A percentile compares a stretch with the other conserved stretches of the same genome.
These are phyloP conservation scores for Phlebopus sp. DNA, from an alignment of 1,284 basidiomycete genomes.

Conservation along the genomic window DNA sequence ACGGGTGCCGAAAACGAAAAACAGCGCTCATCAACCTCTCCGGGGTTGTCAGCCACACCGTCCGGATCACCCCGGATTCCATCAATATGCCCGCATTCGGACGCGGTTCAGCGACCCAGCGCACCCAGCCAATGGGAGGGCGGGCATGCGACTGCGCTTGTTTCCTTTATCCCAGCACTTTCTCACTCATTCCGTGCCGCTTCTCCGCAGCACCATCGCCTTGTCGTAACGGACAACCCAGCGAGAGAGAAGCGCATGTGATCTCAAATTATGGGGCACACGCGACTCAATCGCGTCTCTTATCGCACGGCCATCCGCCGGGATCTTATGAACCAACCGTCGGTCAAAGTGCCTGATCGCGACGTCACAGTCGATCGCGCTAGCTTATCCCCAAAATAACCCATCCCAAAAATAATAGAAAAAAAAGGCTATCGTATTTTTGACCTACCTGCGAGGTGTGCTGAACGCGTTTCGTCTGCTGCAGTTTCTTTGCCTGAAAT, in stretches of 20 bases:
- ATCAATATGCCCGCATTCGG: background rate
- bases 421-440: conserved; percentile 21
- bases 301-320: background rate
- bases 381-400: conserved; percentile 6
- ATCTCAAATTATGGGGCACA: too few relatives aligned
- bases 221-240: conserved; percentile 12
- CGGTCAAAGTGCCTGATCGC: conserved; percentile 29
- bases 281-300: too few relatives aligned
- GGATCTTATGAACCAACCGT: conserved; percentile 6
- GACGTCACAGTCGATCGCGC: conserved; percentile 21
- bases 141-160: background rate
- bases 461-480: too few relatives aligned
- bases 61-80: conserved; percentile 29
- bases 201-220: conserved; percentile 24
- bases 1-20: conserved; percentile 36
- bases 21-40: conserved; percentile 35
- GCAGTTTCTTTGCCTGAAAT: too few relatives aligned
- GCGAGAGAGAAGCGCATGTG: conserved; percentile 9
- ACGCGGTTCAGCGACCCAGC: background rate
- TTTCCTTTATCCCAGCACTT: conserved; percentile 4
- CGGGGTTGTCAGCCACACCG: conserved; percentile 5
- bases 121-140: background rate
- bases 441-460: conserved; percentile 4
- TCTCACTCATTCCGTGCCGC: conserved; percentile 15
- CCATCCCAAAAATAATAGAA: conserved; percentile 23